A percentile compares a stretch with the other conserved stretches of the same genome.
phyloP scores from a whole-genome alignment of 2,329 filamentous ascomycete genomes.

The Colletotrichum gigasporum region DNA sequence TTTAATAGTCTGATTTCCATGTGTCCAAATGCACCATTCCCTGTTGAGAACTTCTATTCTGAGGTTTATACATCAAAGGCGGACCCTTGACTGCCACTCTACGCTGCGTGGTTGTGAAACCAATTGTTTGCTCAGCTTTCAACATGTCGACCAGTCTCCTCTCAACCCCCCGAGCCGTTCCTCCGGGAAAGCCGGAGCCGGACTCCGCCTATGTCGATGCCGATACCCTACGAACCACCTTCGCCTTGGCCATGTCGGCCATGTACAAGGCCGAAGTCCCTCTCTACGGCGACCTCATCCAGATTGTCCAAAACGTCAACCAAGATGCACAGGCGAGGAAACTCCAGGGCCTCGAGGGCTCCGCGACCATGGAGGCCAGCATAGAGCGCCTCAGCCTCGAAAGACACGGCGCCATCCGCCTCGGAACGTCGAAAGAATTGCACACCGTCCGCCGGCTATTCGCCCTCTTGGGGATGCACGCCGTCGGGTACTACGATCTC shows the following conservation, averaged over 20 bases:
- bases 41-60: no score
- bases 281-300: conserved; percentile 43
- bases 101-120: no score
- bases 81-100: no score
- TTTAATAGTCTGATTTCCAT: no score
- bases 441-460: conserved; percentile 54
- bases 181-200: neutral
- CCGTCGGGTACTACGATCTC: conserved; percentile 63
- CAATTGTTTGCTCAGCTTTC: no score
- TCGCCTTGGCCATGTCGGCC: conserved; percentile 43
- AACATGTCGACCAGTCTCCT: conserved; percentile 6
- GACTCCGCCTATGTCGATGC: conserved; percentile 19
- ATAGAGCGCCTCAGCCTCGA: conserved; percentile 33
- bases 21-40: no score
- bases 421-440: conserved; percentile 56
- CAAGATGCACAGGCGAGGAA: conserved; percentile 2
- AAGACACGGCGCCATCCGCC: conserved; percentile 58
- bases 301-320: conserved; percentile 41
- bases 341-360: neutral
- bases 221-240: conserved; percentile 37
- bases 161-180: neutral
- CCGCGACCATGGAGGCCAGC: neutral
- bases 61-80: no score
- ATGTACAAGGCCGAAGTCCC: conserved; percentile 48
- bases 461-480: conserved; percentile 54